Percentiles rank a stretch among this genome's conserved stretches.
phyloP scores from a whole-genome alignment of 2,329 filamentous ascomycete genomes.

The Sarocladium brachiariae region DNA sequence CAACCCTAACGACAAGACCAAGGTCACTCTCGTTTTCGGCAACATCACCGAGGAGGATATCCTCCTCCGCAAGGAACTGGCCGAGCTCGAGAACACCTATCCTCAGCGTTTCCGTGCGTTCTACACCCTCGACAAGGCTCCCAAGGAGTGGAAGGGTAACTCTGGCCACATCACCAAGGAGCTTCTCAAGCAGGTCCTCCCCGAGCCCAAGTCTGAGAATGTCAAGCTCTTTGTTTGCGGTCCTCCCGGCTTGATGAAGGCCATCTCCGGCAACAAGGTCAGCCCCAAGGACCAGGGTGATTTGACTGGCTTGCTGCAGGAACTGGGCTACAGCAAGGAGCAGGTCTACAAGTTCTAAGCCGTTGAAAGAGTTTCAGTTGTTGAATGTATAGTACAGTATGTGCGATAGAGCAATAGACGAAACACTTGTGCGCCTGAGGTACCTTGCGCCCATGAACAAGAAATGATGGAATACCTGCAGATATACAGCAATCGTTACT shows the following conservation, averaged over 20 bases:
- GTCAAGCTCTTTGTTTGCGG: conserved; percentile 97
- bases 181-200: conserved; percentile 87
- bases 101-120: conserved; percentile 93
- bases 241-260: conserved; percentile 87
- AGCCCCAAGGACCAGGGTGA: conserved; percentile 94
- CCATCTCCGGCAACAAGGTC: conserved; percentile 81
- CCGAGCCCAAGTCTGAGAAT: conserved; percentile 84
- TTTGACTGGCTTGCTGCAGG: conserved; percentile 71
- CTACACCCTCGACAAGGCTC: conserved; percentile 80
- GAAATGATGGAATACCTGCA: too few relatives aligned
- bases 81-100: conserved; percentile 87
- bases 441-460: too few relatives aligned
- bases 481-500: too few relatives aligned
- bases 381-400: not conserved
- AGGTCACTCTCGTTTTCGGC: conserved; percentile 91
- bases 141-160: conserved; percentile 70
- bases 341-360: conserved; percentile 91
- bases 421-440: too few relatives aligned
- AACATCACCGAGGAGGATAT: conserved; percentile 90
- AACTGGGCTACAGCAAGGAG: conserved; percentile 62
- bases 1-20: conserved; percentile 94
- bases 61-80: conserved; percentile 77
- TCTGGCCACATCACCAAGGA: conserved; percentile 86
- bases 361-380: too few relatives aligned
- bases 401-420: conserved; percentile 6